Evolutionary conservation across 2,329 filamentous ascomycete species (phyloP).

Genomic region (Chalaropsis thielavioides): DNA sequence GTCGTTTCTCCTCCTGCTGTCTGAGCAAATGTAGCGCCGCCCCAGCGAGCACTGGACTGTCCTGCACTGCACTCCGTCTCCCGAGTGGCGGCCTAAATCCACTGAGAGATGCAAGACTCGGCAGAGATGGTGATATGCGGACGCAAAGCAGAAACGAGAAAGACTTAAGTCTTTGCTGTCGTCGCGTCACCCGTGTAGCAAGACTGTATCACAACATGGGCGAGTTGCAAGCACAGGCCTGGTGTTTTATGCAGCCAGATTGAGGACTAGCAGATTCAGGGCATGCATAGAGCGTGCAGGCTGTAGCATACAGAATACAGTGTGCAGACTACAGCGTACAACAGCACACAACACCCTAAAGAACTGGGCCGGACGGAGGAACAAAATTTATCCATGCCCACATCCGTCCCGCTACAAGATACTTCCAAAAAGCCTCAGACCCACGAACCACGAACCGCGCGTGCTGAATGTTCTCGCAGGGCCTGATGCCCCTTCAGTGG

Average conservation of each 20-base stretch:
- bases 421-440: not conserved
- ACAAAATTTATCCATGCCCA: constrained; percentile 6
- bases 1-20: not conserved
- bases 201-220: not conserved
- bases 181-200: not conserved
- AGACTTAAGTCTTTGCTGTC: not conserved
- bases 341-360: too few species aligned
- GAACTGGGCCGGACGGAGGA: too few species aligned
- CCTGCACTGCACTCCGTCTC: not conserved
- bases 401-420: not conserved
- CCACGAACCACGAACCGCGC: too few species aligned
- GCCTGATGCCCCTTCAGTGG: too few species aligned
- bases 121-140: not conserved
- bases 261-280: too few species aligned
- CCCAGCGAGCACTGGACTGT: not conserved
- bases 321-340: too few species aligned
- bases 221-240: not conserved
- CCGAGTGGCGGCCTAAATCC: too few species aligned
- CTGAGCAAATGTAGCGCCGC: too few species aligned
- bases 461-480: too few species aligned
- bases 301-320: too few species aligned
- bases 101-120: not conserved
- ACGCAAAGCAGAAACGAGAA: not conserved
- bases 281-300: too few species aligned
- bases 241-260: not conserved